phyloP scores from a whole-genome alignment of 306 rosid species.

The Heteromeles arbutifolia region DNA sequence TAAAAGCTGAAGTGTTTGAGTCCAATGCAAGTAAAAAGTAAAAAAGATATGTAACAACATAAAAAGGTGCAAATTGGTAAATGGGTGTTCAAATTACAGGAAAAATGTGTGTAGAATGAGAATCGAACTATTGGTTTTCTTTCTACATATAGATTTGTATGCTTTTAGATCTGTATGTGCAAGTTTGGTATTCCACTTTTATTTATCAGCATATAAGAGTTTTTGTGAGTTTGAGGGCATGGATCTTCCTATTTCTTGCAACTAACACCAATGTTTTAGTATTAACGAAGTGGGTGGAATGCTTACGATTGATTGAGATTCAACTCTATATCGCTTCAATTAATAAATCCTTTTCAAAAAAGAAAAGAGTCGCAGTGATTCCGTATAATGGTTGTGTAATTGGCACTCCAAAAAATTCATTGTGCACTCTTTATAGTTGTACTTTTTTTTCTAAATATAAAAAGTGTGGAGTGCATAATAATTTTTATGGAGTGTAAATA shows the following conservation, averaged over 20 bases:
- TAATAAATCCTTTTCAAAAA: too few species aligned
- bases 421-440: too few species aligned
- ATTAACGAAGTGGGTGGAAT: too few species aligned
- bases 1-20: not conserved
- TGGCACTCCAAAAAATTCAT: too few species aligned
- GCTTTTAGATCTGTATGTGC: not conserved
- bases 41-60: not conserved
- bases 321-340: too few species aligned
- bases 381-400: too few species aligned
- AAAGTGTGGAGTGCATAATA: too few species aligned
- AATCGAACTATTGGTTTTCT: not conserved
- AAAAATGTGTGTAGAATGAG: conserved; percentile 10
- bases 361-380: too few species aligned
- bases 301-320: too few species aligned
- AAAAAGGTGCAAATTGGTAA: conserved; percentile 16
- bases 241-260: not conserved
- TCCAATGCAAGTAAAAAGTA: conserved; percentile 13
- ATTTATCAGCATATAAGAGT: not conserved
- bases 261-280: too few species aligned
- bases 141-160: not conserved
- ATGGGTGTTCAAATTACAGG: conserved; percentile 8
- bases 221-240: not conserved
- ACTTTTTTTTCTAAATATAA: too few species aligned
- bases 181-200: not conserved
- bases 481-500: too few species aligned